A percentile compares a stretch with the other conserved stretches of the same genome.
Evolutionary conservation across 768 basidiomycete genomes (phyloP).

Genomic region (Lanmaoa rubissima): DNA sequence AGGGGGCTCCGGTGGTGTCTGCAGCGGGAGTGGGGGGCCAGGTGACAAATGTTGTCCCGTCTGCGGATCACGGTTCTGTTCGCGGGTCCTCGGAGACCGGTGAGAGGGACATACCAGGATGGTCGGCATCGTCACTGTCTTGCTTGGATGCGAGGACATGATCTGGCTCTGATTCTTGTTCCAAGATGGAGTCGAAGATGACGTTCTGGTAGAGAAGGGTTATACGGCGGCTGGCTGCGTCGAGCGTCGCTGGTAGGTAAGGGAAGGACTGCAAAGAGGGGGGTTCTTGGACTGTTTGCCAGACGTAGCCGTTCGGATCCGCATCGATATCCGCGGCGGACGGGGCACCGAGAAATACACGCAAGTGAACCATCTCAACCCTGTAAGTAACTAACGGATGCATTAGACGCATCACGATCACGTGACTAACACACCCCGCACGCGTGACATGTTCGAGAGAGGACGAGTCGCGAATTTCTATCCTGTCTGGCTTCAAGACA

Average conservation of each 20-base stretch:
- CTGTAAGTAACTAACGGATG: not conserved
- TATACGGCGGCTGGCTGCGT: constrained; percentile 66
- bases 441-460: constrained; percentile 29
- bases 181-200: constrained; percentile 55
- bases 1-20: constrained; percentile 21
- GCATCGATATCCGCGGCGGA: constrained; percentile 33
- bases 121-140: constrained; percentile 17
- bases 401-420: constrained; percentile 22
- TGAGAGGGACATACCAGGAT: constrained; percentile 13
- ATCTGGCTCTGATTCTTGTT: constrained; percentile 30
- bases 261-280: not conserved
- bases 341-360: constrained; percentile 54
- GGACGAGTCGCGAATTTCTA: constrained; percentile 15
- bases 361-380: constrained; percentile 34
- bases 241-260: constrained; percentile 55
- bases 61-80: constrained; percentile 23
- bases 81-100: constrained; percentile 4
- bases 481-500: constrained; percentile 17
- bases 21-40: constrained; percentile 52
- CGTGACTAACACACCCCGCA: constrained; percentile 16
- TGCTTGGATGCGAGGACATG: constrained; percentile 13
- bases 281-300: constrained; percentile 42
- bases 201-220: constrained; percentile 69
- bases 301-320: constrained; percentile 39
- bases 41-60: constrained; percentile 50